A percentile compares a stretch with the other conserved stretches of the same genome.
phyloP scores from a whole-genome alignment of 1,284 basidiomycete species.

The Melanopsichium pennsylvanicum region DNA sequence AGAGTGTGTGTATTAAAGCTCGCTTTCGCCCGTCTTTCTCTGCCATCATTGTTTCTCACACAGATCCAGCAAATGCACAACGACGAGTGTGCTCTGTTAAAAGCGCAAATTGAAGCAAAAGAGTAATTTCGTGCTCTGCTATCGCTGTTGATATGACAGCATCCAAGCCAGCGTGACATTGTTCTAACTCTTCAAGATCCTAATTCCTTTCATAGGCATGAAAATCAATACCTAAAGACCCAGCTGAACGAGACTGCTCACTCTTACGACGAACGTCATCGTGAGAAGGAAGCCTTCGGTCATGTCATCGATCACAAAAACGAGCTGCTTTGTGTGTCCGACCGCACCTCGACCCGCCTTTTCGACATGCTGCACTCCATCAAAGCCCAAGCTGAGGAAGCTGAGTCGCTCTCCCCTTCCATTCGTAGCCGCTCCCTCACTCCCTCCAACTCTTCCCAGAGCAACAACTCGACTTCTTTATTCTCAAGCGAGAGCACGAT shows the following conservation, averaged over 20 bases:
- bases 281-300: conserved; percentile 8
- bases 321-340: conserved; percentile 30
- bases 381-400: conserved; percentile 19
- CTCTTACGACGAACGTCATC: not conserved
- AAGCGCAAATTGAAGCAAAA: conserved; percentile 4
- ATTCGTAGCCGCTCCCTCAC: conserved; percentile 19
- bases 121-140: conserved; percentile 1
- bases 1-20: too few species aligned
- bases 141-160: not conserved
- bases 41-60: too few species aligned
- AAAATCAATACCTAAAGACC: not conserved
- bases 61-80: conserved; percentile 18
- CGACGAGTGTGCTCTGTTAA: conserved; percentile 4
- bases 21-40: too few species aligned
- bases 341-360: conserved; percentile 21
- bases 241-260: conserved; percentile 8
- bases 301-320: conserved; percentile 15
- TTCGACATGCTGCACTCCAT: conserved; percentile 21
- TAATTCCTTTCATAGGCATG: conserved; percentile 1
- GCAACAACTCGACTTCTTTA: not conserved
- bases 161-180: too few species aligned
- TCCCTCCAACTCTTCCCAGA: not conserved
- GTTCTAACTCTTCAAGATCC: not conserved
- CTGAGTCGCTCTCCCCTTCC: conserved; percentile 24
- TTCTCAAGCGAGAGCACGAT: not conserved